Base-by-base conservation (phyloP, 2,329 filamentous ascomycete genomes). In the Gyromitra esculenta region DNA sequence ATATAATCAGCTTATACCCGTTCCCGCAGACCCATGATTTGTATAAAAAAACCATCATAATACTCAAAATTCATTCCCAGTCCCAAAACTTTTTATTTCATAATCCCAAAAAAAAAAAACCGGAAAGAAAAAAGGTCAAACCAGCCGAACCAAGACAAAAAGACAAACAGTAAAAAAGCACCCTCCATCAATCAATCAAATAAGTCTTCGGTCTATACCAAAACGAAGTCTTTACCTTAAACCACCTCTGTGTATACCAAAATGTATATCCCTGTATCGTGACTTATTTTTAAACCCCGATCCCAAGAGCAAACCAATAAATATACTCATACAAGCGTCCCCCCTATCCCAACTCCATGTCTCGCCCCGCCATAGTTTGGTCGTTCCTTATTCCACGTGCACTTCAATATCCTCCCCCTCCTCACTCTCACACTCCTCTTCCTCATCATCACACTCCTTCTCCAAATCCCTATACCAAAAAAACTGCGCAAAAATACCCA, bases 321-420 rank as follows among this genome's bases (percentile, higher is more conserved):
- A 59, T 35, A 37, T 57, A 45, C 15, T 48, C 52, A 48, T 59
- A 39, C 15, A 39, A 4, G 15, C n/a, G 7, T 45, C 37, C 56
- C 56, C 48, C 45, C 43, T 50, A 62, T 11, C 64, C 70, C 73
- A 59, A 52, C 64, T 54, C 39, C 15, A 43, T 4, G 67, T 71
- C 56, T 35, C 4, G 18, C 11, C 35, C 31, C n/a, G 18, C 31
- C 31, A 50, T 31, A 31, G 4, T 31, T 31, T 31, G 4, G 25
- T 31, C 25, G 4, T 31, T 3, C 90, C 87, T 75, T 87, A 88
- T 59, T 89, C 88, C 0, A 89, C 85, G 1, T 83, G 85, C 0
- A 85, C 82, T 0, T 87, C 86, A 0, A 88, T 79, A 69, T 80
- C 75, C 6, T 77, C 75, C 6, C 76, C 73, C 48, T 63, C 75